phyloP scores from a whole-genome alignment of 768 basidiomycete genomes.

The Floccularia luteovirens region DNA sequence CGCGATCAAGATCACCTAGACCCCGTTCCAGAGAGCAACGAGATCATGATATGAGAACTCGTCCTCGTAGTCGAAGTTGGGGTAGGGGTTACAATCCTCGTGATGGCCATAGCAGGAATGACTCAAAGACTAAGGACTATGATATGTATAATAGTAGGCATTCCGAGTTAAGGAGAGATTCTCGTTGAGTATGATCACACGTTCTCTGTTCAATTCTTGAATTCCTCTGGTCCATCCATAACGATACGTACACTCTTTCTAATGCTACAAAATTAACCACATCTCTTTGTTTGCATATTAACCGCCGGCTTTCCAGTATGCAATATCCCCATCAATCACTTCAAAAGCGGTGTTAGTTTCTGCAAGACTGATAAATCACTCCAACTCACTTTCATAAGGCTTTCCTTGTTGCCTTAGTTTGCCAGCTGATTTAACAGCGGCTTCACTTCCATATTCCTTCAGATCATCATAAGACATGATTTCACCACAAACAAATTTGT shows the following conservation, averaged over 20 bases:
- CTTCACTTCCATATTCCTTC: slow-evolving; percentile 85
- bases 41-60: neutral
- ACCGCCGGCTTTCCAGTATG: slow-evolving; percentile 83
- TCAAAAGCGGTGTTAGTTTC: neutral
- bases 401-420: slow-evolving; percentile 96
- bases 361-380: neutral
- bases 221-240: neutral
- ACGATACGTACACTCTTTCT: neutral
- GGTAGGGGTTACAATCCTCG: no score
- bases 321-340: slow-evolving; percentile 89
- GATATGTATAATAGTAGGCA: no score
- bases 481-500: slow-evolving; percentile 96
- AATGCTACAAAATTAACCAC: neutral
- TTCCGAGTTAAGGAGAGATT: neutral
- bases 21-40: slow-evolving; percentile 7
- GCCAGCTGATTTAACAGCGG: slow-evolving; percentile 89
- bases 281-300: slow-evolving; percentile 10
- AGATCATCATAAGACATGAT: slow-evolving; percentile 92
- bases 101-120: no score
- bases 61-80: slow-evolving; percentile 4
- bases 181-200: no score
- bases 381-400: slow-evolving; percentile 80
- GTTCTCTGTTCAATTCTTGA: no score
- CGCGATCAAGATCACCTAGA: slow-evolving; percentile 23
- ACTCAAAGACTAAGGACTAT: no score